Percentiles rank a stretch among this genome's conserved stretches.
Evolutionary conservation across 345 rosid genomes (phyloP).

Genomic region (Brassica cretica): DNA sequence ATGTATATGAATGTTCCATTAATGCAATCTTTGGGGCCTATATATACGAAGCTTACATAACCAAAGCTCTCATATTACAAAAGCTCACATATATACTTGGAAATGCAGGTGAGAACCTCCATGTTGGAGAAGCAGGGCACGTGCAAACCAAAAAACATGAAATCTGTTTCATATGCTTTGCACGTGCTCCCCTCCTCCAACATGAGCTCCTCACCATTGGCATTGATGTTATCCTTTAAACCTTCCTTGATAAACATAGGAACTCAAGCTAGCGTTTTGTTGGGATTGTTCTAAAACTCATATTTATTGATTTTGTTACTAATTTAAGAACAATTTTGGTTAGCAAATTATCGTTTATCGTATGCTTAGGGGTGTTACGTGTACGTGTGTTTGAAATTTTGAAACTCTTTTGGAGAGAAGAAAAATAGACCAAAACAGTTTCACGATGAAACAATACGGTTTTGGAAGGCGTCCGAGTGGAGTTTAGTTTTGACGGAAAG

Average conservation of each 20-base stretch:
- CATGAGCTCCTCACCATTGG: conserved; percentile 56
- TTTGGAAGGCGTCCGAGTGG: no score
- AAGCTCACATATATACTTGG: conserved; percentile 11
- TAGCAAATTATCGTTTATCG: no score
- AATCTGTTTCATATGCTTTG: conserved; percentile 39
- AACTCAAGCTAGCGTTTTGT: no score
- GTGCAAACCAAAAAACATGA: conserved; percentile 54
- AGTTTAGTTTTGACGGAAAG: no score
- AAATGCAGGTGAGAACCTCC: conserved; percentile 53
- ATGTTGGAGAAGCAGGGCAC: conserved; percentile 99
- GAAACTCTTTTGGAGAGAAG: no score
- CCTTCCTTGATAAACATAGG: neutral
- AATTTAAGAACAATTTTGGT: no score
- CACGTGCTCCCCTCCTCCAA: conserved; percentile 99
- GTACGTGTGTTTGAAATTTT: no score
- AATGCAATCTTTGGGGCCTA: conserved; percentile 31
- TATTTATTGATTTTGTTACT: no score
- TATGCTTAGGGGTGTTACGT: no score
- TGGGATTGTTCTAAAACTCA: no score
- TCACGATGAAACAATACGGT: no score
- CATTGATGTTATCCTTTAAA: conserved; percentile 12
- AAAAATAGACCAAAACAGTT: no score
- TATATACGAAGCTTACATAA: conserved; percentile 29
- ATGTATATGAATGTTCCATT: conserved; percentile 15
- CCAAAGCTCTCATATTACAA: conserved; percentile 20